Evolutionary conservation across 306 rosid genomes (phyloP).

Genomic region (Medicago ruthenica): DNA sequence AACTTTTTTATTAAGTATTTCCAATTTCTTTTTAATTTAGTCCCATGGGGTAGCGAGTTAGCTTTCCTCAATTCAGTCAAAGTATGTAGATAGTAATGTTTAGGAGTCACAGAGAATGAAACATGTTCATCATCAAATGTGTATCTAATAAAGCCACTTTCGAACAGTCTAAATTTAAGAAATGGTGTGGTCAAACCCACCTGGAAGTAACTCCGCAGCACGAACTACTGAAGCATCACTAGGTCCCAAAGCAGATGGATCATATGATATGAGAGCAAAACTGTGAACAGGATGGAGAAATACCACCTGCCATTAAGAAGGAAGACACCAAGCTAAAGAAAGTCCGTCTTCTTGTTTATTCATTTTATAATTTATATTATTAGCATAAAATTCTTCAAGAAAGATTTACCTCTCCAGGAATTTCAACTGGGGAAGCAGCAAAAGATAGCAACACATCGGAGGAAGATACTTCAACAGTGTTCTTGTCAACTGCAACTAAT

Average conservation of each 20-base stretch:
- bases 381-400: constrained; percentile 15
- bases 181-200: constrained; percentile 45
- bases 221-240: too few relatives aligned
- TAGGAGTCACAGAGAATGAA: neutral
- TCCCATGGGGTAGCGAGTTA: constrained; percentile 2
- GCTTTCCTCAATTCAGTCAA: constrained; percentile 14
- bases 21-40: neutral
- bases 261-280: too few relatives aligned
- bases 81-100: constrained; percentile 10
- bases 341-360: constrained; percentile 5
- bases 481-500: constrained; percentile 88
- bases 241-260: too few relatives aligned
- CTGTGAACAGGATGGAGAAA: too few relatives aligned
- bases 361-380: constrained; percentile 33
- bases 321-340: constrained; percentile 23
- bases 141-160: neutral
- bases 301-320: constrained; percentile 46
- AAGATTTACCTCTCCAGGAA: constrained; percentile 90
- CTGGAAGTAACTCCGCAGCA: constrained; percentile 92
- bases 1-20: neutral
- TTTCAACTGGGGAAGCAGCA: constrained; percentile 90
- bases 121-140: constrained; percentile 18
- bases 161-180: constrained; percentile 22
- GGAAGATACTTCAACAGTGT: constrained; percentile 83
- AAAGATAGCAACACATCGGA: constrained; percentile 90